phyloP scores from a whole-genome alignment of 2,329 filamentous ascomycete genomes.

The Ophiosphaerella herpotricha region DNA sequence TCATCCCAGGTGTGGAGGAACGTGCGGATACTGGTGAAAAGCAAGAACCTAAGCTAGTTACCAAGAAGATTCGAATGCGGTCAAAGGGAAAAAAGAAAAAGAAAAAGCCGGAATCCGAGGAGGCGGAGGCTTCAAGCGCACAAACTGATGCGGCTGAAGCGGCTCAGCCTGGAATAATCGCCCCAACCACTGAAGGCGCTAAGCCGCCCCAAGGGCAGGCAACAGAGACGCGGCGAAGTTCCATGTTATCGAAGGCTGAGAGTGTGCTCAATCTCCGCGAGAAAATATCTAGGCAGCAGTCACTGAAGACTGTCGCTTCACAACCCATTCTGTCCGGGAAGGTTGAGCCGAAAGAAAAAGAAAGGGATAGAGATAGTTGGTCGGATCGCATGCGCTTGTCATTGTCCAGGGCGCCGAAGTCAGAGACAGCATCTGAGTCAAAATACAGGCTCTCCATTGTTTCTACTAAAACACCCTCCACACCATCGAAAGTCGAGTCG shows the following conservation, averaged over 20 bases:
- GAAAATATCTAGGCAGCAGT: slow-evolving; percentile 26
- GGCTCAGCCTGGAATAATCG: background rate
- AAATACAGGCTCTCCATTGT: slow-evolving; percentile 11
- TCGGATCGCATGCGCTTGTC: slow-evolving; percentile 34
- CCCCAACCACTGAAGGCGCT: background rate
- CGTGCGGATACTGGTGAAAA: slow-evolving; percentile 2
- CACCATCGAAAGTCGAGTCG: slow-evolving; percentile 12
- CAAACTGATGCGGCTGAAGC: slow-evolving; percentile 11
- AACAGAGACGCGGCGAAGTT: slow-evolving; percentile 6
- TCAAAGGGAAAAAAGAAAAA: slow-evolving; percentile 32
- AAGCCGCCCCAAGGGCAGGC: slow-evolving; percentile 1
- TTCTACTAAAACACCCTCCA: slow-evolving; percentile 12
- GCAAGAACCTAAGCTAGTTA: slow-evolving; percentile 34
- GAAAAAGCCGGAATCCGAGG: slow-evolving; percentile 21
- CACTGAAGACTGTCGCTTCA: slow-evolving; percentile 33
- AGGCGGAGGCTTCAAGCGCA: slow-evolving; percentile 9
- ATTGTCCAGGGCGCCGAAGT: slow-evolving; percentile 29
- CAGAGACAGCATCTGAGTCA: slow-evolving; percentile 29
- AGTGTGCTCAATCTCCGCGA: slow-evolving; percentile 35
- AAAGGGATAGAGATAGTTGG: slow-evolving; percentile 18
- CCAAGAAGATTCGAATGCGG: slow-evolving; percentile 44
- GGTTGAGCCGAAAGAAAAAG: slow-evolving; percentile 19
- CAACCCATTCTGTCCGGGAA: slow-evolving; percentile 30
- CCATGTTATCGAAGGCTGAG: slow-evolving; percentile 31
- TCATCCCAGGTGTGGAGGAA: slow-evolving; percentile 14